Conservation (phyloP, 257 asterid genomes). For the Knoxia roxburghii region DNA sequence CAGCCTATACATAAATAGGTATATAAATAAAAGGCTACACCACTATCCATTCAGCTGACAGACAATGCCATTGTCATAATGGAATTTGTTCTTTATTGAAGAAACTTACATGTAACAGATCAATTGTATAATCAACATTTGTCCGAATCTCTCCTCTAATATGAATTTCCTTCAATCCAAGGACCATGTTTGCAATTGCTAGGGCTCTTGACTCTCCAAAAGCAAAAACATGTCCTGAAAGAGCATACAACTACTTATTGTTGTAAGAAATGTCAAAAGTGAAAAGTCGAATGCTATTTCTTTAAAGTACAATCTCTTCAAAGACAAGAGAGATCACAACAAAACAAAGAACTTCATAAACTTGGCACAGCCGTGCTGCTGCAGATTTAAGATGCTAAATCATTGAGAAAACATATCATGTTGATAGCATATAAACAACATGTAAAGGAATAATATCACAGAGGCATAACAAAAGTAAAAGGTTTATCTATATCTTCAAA, state of each 20-base stretch:
- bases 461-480: background rate
- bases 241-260: constrained; percentile 18
- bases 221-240: constrained; percentile 93
- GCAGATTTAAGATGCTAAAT: background rate
- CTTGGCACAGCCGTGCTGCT: background rate
- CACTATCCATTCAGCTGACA: background rate
- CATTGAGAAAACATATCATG: background rate
- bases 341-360: background rate
- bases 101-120: constrained; percentile 84
- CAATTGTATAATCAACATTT: constrained; percentile 95
- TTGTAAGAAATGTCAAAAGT: background rate
- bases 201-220: constrained; percentile 96
- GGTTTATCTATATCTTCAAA: background rate
- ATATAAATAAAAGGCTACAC: background rate
- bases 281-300: background rate
- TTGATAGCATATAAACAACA: background rate
- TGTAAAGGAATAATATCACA: background rate
- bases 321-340: background rate
- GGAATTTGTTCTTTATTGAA: constrained; percentile 2
- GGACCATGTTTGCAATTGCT: constrained; percentile 99
- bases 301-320: background rate
- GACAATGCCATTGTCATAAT: background rate
- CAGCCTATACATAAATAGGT: constrained; percentile 58
- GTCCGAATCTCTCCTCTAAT: constrained; percentile 99
- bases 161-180: constrained; percentile 97